phyloP scores from a whole-genome alignment of 1,284 basidiomycete genomes.

The Athelia sp. region DNA sequence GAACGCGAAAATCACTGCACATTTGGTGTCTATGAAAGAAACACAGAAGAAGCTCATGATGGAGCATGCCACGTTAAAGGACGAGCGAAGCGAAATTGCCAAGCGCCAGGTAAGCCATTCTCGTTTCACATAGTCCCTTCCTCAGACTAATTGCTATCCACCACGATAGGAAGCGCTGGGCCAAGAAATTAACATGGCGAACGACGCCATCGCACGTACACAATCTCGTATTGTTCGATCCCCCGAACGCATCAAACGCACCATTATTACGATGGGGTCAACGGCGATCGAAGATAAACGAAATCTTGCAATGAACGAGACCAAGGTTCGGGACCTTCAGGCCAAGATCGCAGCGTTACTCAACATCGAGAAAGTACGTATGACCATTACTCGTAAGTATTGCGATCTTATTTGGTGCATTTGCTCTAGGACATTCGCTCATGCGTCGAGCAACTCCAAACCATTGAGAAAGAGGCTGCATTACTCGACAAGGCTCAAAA shows the following conservation, averaged over 20 bases:
- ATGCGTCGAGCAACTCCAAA: conserved; percentile 66
- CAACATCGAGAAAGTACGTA: conserved; percentile 67
- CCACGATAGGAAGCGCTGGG: conserved; percentile 49
- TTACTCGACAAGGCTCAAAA: conserved; percentile 61
- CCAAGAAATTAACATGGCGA: conserved; percentile 48
- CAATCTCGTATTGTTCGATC: conserved; percentile 79
- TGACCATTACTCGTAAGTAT: background rate
- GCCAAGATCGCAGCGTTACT: conserved; percentile 66
- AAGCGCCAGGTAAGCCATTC: conserved; percentile 44
- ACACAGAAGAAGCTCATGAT: conserved; percentile 53
- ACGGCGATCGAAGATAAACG: conserved; percentile 60
- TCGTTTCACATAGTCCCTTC: conserved; percentile 2
- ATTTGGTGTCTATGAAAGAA: conserved; percentile 64
- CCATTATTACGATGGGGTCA: conserved; percentile 67
- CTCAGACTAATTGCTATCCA: conserved; percentile 2
- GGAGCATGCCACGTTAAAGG: conserved; percentile 64
- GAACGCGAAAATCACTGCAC: conserved; percentile 57
- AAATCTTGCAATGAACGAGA: conserved; percentile 54
- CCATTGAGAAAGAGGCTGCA: conserved; percentile 63
- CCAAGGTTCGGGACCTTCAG: conserved; percentile 71
- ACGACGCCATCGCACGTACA: conserved; percentile 56
- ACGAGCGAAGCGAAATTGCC: conserved; percentile 54
- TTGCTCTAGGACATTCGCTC: conserved; percentile 60
- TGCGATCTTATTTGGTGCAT: background rate
- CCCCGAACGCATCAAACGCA: conserved; percentile 79